Evolutionary conservation across 2,329 filamentous ascomycete genomes (phyloP).

Genomic region (Beauveria caledonica): DNA sequence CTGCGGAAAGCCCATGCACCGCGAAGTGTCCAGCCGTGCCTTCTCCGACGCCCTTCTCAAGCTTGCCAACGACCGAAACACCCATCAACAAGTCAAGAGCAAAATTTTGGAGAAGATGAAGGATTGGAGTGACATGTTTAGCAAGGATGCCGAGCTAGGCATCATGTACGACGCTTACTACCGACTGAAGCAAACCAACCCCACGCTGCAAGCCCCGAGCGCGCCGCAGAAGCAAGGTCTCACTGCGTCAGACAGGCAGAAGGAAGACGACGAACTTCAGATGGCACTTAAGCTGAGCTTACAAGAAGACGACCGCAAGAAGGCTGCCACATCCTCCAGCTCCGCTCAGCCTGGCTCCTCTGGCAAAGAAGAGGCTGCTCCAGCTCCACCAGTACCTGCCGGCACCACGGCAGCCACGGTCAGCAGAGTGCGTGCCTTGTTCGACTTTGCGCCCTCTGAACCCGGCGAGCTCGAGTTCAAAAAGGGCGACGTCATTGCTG

Average conservation of each 20-base stretch:
- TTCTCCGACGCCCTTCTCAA: constrained; percentile 91
- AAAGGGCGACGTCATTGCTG: constrained; percentile 94
- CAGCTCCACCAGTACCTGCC: constrained; percentile 54
- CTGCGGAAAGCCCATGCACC: constrained; percentile 78
- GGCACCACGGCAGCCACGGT: constrained; percentile 95
- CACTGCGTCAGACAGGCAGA: constrained; percentile 80
- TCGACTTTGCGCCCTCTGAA: constrained; percentile 91
- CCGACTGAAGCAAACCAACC: constrained; percentile 76
- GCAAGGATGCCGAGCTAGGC: constrained; percentile 78
- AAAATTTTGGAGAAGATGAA: constrained; percentile 97
- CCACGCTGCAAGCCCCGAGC: constrained; percentile 81
- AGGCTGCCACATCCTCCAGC: constrained; percentile 31
- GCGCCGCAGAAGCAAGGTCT: constrained; percentile 90
- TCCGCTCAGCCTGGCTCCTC: constrained; percentile 25
- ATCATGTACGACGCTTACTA: constrained; percentile 96
- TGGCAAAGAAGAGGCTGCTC: constrained; percentile 33
- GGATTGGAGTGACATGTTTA: constrained; percentile 94
- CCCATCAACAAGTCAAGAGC: constrained; percentile 89
- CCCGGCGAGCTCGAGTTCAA: constrained; percentile 91
- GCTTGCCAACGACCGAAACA: constrained; percentile 88
- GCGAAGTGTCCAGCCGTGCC: constrained; percentile 80
- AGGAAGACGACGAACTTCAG: constrained; percentile 94
- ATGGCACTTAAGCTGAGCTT: constrained; percentile 91
- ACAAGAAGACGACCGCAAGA: constrained; percentile 70
- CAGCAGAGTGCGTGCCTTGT: constrained; percentile 85